Percentiles rank a stretch among this genome's conserved stretches.
Evolutionary conservation across 2,329 filamentous ascomycete species (phyloP).

Genomic region (Davidsoniella virescens): DNA sequence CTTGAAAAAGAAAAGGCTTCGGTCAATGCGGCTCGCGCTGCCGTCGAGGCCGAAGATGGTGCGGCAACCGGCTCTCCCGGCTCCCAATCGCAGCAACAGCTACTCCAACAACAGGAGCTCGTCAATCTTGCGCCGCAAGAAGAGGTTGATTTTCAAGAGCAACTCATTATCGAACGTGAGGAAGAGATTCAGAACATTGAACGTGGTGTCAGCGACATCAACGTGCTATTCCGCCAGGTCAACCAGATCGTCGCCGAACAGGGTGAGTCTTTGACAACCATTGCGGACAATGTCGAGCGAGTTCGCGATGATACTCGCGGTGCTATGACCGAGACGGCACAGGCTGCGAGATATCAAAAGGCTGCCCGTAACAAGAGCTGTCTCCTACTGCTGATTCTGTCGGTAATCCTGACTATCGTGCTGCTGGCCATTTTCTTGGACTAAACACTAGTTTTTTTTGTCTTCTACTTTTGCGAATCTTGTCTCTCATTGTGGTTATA

Average conservation of each 20-base stretch:
- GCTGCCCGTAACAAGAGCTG: slow-evolving; percentile 89
- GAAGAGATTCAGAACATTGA: slow-evolving; percentile 96
- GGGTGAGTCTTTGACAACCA: slow-evolving; percentile 73
- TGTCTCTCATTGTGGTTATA: slow-evolving; percentile 14
- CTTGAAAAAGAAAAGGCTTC: slow-evolving; percentile 87
- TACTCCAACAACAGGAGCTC: slow-evolving; percentile 57
- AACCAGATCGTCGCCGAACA: slow-evolving; percentile 93
- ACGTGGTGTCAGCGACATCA: slow-evolving; percentile 85
- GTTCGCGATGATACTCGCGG: slow-evolving; percentile 68
- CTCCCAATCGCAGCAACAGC: slow-evolving; percentile 20
- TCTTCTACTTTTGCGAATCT: slow-evolving; percentile 12
- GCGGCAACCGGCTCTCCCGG: slow-evolving; percentile 16
- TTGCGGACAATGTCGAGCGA: slow-evolving; percentile 74
- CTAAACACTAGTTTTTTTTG: slow-evolving; percentile 23
- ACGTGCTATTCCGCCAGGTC: slow-evolving; percentile 95
- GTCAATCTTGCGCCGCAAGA: slow-evolving; percentile 73
- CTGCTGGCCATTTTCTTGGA: slow-evolving; percentile 72
- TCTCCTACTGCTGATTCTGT: slow-evolving; percentile 74
- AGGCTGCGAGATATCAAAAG: slow-evolving; percentile 85
- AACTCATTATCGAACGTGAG: slow-evolving; percentile 88
- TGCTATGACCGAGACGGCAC: slow-evolving; percentile 70
- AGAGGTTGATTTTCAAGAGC: slow-evolving; percentile 95
- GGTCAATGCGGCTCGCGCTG: slow-evolving; percentile 65
- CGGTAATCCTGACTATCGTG: slow-evolving; percentile 77
- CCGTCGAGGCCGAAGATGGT: slow-evolving; percentile 45